phyloP scores from a whole-genome alignment of 1,284 basidiomycete species.

The Rhodofomes roseus region DNA sequence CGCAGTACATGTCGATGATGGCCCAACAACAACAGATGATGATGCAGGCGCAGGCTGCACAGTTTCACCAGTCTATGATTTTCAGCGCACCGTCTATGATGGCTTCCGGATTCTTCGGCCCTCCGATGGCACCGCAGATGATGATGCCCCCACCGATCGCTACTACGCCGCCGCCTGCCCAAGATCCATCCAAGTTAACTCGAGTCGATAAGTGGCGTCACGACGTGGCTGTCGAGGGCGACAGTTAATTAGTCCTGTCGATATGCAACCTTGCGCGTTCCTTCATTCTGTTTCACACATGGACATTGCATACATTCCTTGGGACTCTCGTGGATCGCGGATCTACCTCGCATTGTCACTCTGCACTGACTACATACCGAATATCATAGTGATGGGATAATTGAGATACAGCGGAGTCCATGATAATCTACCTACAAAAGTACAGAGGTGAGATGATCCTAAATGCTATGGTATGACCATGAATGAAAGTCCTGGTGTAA shows the following conservation, averaged over 20 bases:
- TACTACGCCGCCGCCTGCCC: constrained; percentile 54
- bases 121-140: constrained; percentile 51
- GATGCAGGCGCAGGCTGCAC: constrained; percentile 69
- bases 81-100: constrained; percentile 65
- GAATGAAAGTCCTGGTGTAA: constrained; percentile 11
- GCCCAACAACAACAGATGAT: constrained; percentile 60
- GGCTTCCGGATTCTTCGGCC: constrained; percentile 55
- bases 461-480: constrained; percentile 17
- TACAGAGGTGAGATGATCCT: constrained; percentile 14
- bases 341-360: constrained; percentile 1
- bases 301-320: not conserved
- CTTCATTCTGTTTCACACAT: constrained; percentile 3
- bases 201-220: constrained; percentile 77
- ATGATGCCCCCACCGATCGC: constrained; percentile 38
- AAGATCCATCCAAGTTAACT: constrained; percentile 61
- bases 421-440: constrained; percentile 14
- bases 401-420: constrained; percentile 28
- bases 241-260: constrained; percentile 19
- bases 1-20: constrained; percentile 57
- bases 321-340: constrained; percentile 3
- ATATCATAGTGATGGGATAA: constrained; percentile 20
- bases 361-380: constrained; percentile 7
- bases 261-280: not conserved
- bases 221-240: constrained; percentile 69
- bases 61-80: constrained; percentile 70